A percentile compares a stretch with the other conserved stretches of the same genome.
These are phyloP conservation scores for Casuarina glauca DNA, from an alignment of 306 rosid genomes.

Conservation along the genomic window DNA sequence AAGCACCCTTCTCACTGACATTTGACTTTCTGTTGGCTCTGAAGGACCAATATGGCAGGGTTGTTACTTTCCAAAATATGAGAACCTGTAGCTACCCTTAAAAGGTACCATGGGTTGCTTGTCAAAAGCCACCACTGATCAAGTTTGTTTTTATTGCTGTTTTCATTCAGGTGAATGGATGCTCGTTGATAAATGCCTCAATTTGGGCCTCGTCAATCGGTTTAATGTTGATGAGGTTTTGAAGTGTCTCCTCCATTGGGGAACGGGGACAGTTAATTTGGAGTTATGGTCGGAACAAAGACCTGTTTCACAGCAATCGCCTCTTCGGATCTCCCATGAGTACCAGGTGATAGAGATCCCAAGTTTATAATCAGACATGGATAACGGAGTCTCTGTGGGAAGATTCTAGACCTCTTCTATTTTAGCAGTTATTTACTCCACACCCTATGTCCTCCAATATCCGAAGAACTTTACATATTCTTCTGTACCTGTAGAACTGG, in stretches of 20 bases:
- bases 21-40: neutral
- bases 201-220: constrained; percentile 71
- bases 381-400: too few species aligned
- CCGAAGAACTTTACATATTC: too few species aligned
- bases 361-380: neutral
- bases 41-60: neutral
- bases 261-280: constrained; percentile 72
- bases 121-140: neutral
- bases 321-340: constrained; percentile 62
- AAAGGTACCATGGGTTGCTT: neutral
- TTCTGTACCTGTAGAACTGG: too few species aligned
- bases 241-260: constrained; percentile 86
- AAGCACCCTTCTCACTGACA: neutral
- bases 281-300: constrained; percentile 87
- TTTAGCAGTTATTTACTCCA: too few species aligned
- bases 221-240: constrained; percentile 59
- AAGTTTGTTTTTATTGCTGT: constrained; percentile 10
- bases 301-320: constrained; percentile 75
- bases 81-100: neutral
- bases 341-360: constrained; percentile 59
- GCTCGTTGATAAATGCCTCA: constrained; percentile 70
- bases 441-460: constrained; percentile 25
- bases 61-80: neutral
- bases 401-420: too few species aligned
- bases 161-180: constrained; percentile 79